phyloP scores from a whole-genome alignment of 2,329 filamentous ascomycete genomes.

The Penicillium corylophilum region DNA sequence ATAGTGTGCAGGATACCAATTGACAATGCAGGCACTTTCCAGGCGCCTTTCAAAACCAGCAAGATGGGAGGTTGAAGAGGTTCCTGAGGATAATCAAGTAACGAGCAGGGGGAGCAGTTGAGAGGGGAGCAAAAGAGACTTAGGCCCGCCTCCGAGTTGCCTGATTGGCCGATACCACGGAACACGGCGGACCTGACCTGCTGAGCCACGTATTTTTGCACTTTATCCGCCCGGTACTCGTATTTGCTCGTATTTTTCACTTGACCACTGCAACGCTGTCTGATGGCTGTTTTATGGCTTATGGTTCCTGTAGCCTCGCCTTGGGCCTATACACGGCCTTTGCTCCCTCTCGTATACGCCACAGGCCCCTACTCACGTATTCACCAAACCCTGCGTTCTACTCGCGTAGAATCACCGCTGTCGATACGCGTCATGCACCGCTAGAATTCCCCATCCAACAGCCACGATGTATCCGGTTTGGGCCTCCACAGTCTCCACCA shows the following conservation, averaged over 20 bases:
- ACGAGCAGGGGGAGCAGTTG: neutral
- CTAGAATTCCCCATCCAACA: constrained; percentile 37
- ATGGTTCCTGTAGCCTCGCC: neutral
- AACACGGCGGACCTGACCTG: constrained; percentile 17
- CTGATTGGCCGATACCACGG: constrained; percentile 15
- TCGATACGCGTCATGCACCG: constrained; percentile 39
- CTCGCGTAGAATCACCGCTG: constrained; percentile 27
- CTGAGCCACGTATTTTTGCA: neutral
- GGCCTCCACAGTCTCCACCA: constrained; percentile 34
- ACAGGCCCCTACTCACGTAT: constrained; percentile 33
- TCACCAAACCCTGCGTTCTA: constrained; percentile 32
- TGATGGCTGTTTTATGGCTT: neutral
- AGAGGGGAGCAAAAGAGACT: constrained; percentile 15
- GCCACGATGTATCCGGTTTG: constrained; percentile 32
- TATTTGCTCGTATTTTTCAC: constrained; percentile 13
- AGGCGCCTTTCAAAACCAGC: neutral
- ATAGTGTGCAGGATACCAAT: neutral
- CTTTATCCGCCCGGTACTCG: neutral
- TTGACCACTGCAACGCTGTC: neutral
- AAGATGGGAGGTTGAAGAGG: neutral
- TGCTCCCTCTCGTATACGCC: constrained; percentile 19
- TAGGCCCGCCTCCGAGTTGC: constrained; percentile 3
- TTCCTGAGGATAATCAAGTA: neutral
- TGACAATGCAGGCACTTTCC: neutral
- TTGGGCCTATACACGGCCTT: constrained; percentile 4